Base-by-base conservation (phyloP, 2,329 filamentous ascomycete species). In the Pezizomycotina sp. region DNA sequence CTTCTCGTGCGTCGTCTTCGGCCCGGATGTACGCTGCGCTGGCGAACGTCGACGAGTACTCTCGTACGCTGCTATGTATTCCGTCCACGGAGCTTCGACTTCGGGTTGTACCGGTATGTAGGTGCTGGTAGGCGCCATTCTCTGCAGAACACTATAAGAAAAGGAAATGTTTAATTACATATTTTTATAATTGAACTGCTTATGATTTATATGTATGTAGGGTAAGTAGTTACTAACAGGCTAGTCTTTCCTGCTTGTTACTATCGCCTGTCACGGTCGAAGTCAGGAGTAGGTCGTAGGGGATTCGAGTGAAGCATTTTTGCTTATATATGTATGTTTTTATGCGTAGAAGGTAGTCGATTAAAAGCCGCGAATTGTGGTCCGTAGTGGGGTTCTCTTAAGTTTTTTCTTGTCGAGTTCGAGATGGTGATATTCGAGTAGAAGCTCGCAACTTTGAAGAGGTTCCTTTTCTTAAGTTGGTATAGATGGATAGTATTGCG, bases 291-390 rank as follows among this genome's bases (percentile, higher is more conserved):
- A 26, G 39, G 36, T 28, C 40, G 41, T 28, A 37, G 36, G 39
- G 36, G 36, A 19, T 43, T 36, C 10, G 41, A 43, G 12, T 44
- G 41, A 29, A 44, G 31, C 41, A 43, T 44, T 13, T 36, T 44
- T 32, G 27, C 10, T 36, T 13, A 19, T n/a, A n/a, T n/a, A n/a
- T n/a, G n/a, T n/a, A n/a, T n/a, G n/a, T n/a, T n/a, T n/a, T n/a
- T n/a, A n/a, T n/a, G n/a, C n/a, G n/a, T n/a, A n/a, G n/a, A n/a
- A n/a, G n/a, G n/a, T n/a, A n/a, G n/a, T n/a, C n/a, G n/a, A n/a
- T n/a, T n/a, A n/a, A n/a, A n/a, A n/a, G n/a, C n/a, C n/a, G n/a
- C n/a, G n/a, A n/a, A n/a, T n/a, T n/a, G n/a, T n/a, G n/a, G n/a
- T n/a, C n/a, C n/a, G n/a, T n/a, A n/a, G n/a, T n/a, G n/a, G n/a